A percentile compares a stretch with the other conserved stretches of the same genome.
Evolutionary conservation across 139 green algal species (phyloP).

Genomic region (Tetratostichococcus sp.): DNA sequence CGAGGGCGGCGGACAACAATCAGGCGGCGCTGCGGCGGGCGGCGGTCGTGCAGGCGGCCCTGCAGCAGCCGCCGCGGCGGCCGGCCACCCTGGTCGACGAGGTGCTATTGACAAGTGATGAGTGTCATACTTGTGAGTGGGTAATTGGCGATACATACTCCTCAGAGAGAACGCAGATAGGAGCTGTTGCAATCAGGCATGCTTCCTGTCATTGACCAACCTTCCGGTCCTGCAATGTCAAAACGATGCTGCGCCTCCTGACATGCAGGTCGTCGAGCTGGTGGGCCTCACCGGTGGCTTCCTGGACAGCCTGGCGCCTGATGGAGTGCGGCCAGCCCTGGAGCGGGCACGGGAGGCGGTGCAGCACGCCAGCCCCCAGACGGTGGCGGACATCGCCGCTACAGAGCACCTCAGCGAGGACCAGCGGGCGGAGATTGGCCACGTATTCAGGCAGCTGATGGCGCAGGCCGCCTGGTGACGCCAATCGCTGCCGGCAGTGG

Average conservation of each 20-base stretch:
- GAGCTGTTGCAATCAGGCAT: no score
- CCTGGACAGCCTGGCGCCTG: slow-evolving; percentile 22
- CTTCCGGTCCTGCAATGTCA: no score
- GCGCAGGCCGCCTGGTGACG: neutral
- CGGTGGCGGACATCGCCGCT: slow-evolving; percentile 6
- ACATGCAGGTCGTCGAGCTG: neutral
- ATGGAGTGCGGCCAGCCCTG: slow-evolving; percentile 16
- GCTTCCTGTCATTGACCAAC: no score
- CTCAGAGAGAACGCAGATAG: no score
- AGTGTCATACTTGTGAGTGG: no score
- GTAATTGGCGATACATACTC: no score
- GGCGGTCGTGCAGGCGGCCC: slow-evolving; percentile 32
- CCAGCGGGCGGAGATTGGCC: neutral
- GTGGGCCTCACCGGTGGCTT: slow-evolving; percentile 16
- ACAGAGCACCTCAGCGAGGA: neutral
- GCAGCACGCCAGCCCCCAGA: neutral
- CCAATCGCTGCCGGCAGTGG: no score
- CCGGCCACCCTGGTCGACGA: slow-evolving; percentile 47
- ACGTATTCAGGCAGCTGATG: neutral
- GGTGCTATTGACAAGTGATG: slow-evolving; percentile 9
- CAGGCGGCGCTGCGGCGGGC: slow-evolving; percentile 5
- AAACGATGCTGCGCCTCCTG: neutral
- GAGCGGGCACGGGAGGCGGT: neutral
- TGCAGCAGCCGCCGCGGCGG: slow-evolving; percentile 35
- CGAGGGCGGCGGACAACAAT: neutral